Evolutionary conservation across 2,329 filamentous ascomycete species (phyloP).

Genomic region (Periconia macrospinosa): DNA sequence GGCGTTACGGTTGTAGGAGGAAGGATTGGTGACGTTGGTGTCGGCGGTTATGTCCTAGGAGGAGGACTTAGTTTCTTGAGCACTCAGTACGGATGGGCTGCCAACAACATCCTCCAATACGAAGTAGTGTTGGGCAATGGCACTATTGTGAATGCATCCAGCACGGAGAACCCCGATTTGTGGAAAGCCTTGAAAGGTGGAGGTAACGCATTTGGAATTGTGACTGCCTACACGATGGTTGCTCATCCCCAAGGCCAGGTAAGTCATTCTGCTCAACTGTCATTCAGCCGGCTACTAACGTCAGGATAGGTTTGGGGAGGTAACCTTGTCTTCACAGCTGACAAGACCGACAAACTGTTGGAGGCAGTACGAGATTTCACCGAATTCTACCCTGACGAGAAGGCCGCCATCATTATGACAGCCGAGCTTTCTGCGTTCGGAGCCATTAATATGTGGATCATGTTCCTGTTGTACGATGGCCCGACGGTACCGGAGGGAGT

Average conservation of each 20-base stretch:
- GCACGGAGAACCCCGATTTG: slow-evolving; percentile 43
- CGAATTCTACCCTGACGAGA: slow-evolving; percentile 60
- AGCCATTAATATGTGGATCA: slow-evolving; percentile 57
- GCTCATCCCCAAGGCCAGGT: slow-evolving; percentile 28
- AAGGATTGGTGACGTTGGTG: slow-evolving; percentile 50
- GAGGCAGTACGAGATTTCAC: slow-evolving; percentile 57
- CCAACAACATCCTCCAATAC: slow-evolving; percentile 50
- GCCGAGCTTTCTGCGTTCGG: slow-evolving; percentile 50
- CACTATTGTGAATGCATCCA: slow-evolving; percentile 46
- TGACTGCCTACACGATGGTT: slow-evolving; percentile 38
- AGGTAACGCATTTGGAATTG: slow-evolving; percentile 49
- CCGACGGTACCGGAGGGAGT: slow-evolving; percentile 54
- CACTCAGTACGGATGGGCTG: slow-evolving; percentile 49
- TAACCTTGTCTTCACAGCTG: slow-evolving; percentile 43
- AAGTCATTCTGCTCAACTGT: not conserved
- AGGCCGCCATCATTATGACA: slow-evolving; percentile 63
- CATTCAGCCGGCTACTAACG: not conserved
- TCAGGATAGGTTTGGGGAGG: slow-evolving; percentile 48
- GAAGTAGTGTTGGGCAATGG: slow-evolving; percentile 53
- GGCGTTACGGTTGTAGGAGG: slow-evolving; percentile 46
- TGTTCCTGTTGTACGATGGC: slow-evolving; percentile 67
- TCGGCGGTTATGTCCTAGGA: slow-evolving; percentile 50
- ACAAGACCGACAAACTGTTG: slow-evolving; percentile 48
- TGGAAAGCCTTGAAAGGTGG: slow-evolving; percentile 48
- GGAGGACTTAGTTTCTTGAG: slow-evolving; percentile 45